phyloP scores from a whole-genome alignment of 306 rosid species.

The Cicer judaicum region DNA sequence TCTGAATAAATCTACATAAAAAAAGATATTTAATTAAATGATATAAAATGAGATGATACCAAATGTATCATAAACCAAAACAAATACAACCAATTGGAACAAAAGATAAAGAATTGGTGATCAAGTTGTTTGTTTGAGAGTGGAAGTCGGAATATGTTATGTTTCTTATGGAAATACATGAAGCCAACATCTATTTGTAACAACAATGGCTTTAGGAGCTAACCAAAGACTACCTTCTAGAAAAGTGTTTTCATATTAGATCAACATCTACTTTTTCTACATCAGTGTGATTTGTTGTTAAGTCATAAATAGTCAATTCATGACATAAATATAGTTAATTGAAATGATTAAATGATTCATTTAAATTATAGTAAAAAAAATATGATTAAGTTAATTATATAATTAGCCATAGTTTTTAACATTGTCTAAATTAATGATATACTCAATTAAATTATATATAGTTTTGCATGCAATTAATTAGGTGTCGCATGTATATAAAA shows the following conservation, averaged over 20 bases:
- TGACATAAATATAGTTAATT: too few species aligned
- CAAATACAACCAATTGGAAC: slow-evolving; percentile 28
- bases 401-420: too few species aligned
- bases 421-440: too few species aligned
- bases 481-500: too few species aligned
- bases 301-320: too few species aligned
- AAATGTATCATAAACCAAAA: slow-evolving; percentile 15
- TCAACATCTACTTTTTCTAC: too few species aligned
- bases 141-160: slow-evolving; percentile 43
- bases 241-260: slow-evolving; percentile 3
- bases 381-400: too few species aligned
- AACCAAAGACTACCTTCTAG: slow-evolving; percentile 44
- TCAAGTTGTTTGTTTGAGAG: slow-evolving; percentile 21
- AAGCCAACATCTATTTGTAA: slow-evolving; percentile 35
- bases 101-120: slow-evolving; percentile 12
- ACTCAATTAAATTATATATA: too few species aligned
- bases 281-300: too few species aligned
- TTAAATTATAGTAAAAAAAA: too few species aligned
- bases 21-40: slow-evolving; percentile 4
- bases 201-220: slow-evolving; percentile 40
- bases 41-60: neutral
- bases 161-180: slow-evolving; percentile 36
- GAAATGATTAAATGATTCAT: too few species aligned
- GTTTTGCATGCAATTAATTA: too few species aligned
- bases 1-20: slow-evolving; percentile 3